phyloP scores from a whole-genome alignment of 2,329 filamentous ascomycete species.

The Magnaporthiopsis incrustans region DNA sequence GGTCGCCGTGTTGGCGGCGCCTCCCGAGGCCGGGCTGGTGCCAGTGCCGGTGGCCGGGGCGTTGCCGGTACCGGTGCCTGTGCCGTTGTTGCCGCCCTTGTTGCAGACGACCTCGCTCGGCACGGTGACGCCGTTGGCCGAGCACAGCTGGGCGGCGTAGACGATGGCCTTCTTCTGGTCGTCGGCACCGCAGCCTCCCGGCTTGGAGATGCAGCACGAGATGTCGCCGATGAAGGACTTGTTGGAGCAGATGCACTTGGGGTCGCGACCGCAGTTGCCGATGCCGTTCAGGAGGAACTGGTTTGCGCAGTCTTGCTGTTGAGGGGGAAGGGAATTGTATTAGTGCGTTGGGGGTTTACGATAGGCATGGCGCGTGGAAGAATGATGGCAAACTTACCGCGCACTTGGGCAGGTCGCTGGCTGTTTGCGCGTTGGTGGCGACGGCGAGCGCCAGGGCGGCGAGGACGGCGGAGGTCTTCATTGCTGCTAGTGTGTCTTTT shows the following conservation, averaged over 20 bases:
- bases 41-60: conserved; percentile 9
- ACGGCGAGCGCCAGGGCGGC: conserved; percentile 44
- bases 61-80: conserved; percentile 7
- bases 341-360: too few species aligned
- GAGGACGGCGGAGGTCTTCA: conserved; percentile 36
- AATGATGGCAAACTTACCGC: conserved; percentile 37
- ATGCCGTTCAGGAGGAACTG: conserved; percentile 22
- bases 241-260: conserved; percentile 34
- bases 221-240: conserved; percentile 31
- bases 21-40: conserved; percentile 4
- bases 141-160: conserved; percentile 25
- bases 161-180: conserved; percentile 22
- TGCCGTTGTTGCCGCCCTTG: not conserved
- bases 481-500: conserved; percentile 20
- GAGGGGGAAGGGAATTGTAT: conserved; percentile 2
- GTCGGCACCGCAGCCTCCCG: conserved; percentile 19
- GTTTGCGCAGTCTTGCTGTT: conserved; percentile 22
- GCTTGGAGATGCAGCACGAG: conserved; percentile 24
- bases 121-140: conserved; percentile 23
- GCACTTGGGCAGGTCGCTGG: conserved; percentile 38
- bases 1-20: conserved; percentile 6
- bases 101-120: conserved; percentile 23
- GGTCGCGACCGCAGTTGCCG: conserved; percentile 25
- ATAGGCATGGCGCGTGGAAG: not conserved
- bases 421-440: conserved; percentile 40